Evolutionary conservation across 2,329 filamentous ascomycete genomes (phyloP).

Genomic region (Aspergillus sp.): DNA sequence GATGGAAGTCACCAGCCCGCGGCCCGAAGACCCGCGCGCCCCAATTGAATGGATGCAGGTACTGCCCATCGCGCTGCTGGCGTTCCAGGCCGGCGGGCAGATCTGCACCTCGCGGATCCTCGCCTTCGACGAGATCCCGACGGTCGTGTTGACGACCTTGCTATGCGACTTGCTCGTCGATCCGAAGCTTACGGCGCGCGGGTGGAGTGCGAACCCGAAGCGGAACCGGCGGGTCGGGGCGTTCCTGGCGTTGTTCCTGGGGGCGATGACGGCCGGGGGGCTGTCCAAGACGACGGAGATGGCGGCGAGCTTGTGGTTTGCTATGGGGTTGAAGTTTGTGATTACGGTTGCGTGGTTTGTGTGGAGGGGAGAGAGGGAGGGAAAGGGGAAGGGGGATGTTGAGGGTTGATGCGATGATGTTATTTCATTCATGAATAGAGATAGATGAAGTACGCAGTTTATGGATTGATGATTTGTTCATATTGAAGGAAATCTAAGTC

Average conservation of each 20-base stretch:
- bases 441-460: neutral
- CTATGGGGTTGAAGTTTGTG: slow-evolving; percentile 33
- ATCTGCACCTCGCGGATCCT: slow-evolving; percentile 38
- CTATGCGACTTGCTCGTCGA: slow-evolving; percentile 41
- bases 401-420: slow-evolving; percentile 6
- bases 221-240: slow-evolving; percentile 35
- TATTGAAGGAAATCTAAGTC: neutral
- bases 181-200: slow-evolving; percentile 20
- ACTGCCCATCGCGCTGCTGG: slow-evolving; percentile 36
- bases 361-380: slow-evolving; percentile 26
- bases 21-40: slow-evolving; percentile 26
- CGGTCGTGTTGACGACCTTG: slow-evolving; percentile 40
- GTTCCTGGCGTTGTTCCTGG: slow-evolving; percentile 38
- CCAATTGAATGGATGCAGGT: slow-evolving; percentile 37
- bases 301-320: slow-evolving; percentile 40
- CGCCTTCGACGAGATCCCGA: slow-evolving; percentile 39
- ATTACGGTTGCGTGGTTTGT: slow-evolving; percentile 36
- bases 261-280: slow-evolving; percentile 41
- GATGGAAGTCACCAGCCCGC: slow-evolving; percentile 28
- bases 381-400: slow-evolving; percentile 6
- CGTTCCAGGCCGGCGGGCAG: slow-evolving; percentile 42
- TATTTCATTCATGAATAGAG: neutral
- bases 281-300: slow-evolving; percentile 35
- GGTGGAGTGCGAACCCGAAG: slow-evolving; percentile 23
- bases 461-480: neutral